Conservation (phyloP, 179 eudicot species). For the Corrigiola litoralis region DNA sequence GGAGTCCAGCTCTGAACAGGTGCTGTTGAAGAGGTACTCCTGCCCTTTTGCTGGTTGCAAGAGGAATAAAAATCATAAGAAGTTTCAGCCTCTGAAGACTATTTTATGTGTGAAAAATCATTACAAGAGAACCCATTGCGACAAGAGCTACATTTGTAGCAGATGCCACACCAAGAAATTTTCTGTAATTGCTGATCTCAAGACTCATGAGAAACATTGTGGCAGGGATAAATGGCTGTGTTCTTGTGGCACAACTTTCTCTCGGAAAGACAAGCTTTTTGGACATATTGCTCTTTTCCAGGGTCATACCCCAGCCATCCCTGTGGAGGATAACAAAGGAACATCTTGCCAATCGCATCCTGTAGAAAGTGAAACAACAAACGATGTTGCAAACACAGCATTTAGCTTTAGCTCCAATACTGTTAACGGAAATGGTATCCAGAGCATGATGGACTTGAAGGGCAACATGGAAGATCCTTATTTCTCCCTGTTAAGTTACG, state of each 20-base stretch:
- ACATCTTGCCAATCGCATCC: slow-evolving; percentile 30
- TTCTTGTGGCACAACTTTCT: slow-evolving; percentile 68
- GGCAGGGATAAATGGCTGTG: slow-evolving; percentile 95
- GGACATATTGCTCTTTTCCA: slow-evolving; percentile 55
- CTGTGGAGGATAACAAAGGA: slow-evolving; percentile 60
- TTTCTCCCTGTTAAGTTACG: slow-evolving; percentile 65
- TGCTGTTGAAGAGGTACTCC: slow-evolving; percentile 77
- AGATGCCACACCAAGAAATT: slow-evolving; percentile 85
- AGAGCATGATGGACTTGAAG: slow-evolving; percentile 36
- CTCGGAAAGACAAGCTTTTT: slow-evolving; percentile 44
- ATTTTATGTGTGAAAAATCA: slow-evolving; percentile 92
- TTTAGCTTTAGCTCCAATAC: slow-evolving; percentile 38
- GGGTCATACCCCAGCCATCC: slow-evolving; percentile 52
- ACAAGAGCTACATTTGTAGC: slow-evolving; percentile 84
- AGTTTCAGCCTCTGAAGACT: slow-evolving; percentile 87
- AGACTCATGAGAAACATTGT: slow-evolving; percentile 97
- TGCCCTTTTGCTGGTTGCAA: slow-evolving; percentile 88
- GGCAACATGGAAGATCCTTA: slow-evolving; percentile 48
- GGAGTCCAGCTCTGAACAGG: slow-evolving; percentile 56
- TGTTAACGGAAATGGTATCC: slow-evolving; percentile 25
- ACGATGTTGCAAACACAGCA: slow-evolving; percentile 29
- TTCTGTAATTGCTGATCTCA: slow-evolving; percentile 92
- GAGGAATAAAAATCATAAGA: slow-evolving; percentile 86
- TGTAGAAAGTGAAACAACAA: slow-evolving; percentile 39
- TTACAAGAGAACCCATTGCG: slow-evolving; percentile 93